phyloP scores from a whole-genome alignment of 768 basidiomycete genomes.

The Mycena chlorophos region DNA sequence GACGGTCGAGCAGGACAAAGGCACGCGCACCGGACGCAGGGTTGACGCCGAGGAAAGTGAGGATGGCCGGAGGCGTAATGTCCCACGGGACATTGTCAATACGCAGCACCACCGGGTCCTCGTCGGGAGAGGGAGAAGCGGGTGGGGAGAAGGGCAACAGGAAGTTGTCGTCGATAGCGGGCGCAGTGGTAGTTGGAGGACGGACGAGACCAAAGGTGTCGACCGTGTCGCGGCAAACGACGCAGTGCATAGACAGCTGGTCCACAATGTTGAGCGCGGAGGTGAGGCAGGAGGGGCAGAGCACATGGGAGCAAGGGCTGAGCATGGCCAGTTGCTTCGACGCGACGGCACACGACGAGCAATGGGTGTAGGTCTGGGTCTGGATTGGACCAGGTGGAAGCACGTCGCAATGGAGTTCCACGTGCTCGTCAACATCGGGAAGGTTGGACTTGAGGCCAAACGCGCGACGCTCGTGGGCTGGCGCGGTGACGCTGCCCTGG shows the following conservation, averaged over 20 bases:
- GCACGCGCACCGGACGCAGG: conserved; percentile 64
- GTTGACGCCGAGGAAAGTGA: conserved; percentile 68
- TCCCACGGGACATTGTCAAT: conserved; percentile 94
- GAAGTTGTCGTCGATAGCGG: conserved; percentile 17
- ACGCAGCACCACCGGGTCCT: conserved; percentile 63
- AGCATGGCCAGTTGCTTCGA: conserved; percentile 56
- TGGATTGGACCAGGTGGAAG: conserved; percentile 27
- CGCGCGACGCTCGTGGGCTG: conserved; percentile 34
- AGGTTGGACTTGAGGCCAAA: conserved; percentile 23
- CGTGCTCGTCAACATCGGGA: conserved; percentile 19
- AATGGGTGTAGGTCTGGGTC: conserved; percentile 35
- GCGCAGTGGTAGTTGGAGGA: conserved; percentile 17
- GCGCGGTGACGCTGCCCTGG: conserved; percentile 53
- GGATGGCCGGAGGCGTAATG: conserved; percentile 76
- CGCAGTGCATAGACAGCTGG: conserved; percentile 85
- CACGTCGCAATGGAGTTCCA: conserved; percentile 14
- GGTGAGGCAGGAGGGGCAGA: conserved; percentile 81
- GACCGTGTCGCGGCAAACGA: conserved; percentile 72
- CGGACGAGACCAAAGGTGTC: conserved; percentile 61
- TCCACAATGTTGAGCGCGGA: conserved; percentile 88
- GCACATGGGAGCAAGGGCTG: conserved; percentile 70
- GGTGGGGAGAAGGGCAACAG: conserved; percentile 17
- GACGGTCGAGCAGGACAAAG: conserved; percentile 76
- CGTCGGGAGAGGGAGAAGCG: conserved; percentile 13
- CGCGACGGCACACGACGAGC: conserved; percentile 31